phyloP scores from a whole-genome alignment of 2,329 filamentous ascomycete genomes.

The Tetracladium maxilliforme region DNA sequence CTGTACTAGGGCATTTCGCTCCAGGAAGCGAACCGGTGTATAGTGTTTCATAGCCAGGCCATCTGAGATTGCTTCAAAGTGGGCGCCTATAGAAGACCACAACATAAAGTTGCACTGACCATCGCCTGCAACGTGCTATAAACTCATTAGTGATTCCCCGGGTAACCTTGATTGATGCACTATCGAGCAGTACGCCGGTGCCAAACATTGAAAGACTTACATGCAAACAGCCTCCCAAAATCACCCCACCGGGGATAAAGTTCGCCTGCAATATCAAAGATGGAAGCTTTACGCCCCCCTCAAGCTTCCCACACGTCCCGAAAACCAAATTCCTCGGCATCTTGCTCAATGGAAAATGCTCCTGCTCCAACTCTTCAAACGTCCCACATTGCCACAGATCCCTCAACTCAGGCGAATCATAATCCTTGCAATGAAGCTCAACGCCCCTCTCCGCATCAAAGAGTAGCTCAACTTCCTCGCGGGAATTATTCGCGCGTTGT shows the following conservation, averaged over 20 bases:
- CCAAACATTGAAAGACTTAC: constrained; percentile 1
- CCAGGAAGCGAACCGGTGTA: constrained; percentile 1
- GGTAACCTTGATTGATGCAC: no score
- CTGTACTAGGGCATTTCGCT: constrained; percentile 1
- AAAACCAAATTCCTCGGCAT: constrained; percentile 1
- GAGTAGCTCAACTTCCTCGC: constrained; percentile 1
- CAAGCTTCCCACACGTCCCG: not conserved
- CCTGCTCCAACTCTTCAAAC: constrained; percentile 2
- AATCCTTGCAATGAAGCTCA: constrained; percentile 2
- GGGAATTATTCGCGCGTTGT: constrained; percentile 1
- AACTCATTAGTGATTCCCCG: no score
- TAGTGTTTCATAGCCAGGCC: not conserved
- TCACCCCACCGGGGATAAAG: constrained; percentile 1
- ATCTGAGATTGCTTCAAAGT: constrained; percentile 1
- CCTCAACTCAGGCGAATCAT: constrained; percentile 1
- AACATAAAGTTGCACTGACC: constrained; percentile 1
- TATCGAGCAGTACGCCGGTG: constrained; percentile 1
- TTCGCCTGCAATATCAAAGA: constrained; percentile 2
- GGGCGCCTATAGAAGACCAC: constrained; percentile 1
- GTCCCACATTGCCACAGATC: constrained; percentile 1
- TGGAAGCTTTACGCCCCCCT: not conserved
- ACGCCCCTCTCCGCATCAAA: constrained; percentile 1
- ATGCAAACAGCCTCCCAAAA: constrained; percentile 2
- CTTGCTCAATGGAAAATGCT: constrained; percentile 1
- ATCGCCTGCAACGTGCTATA: constrained; percentile 1